Base-by-base conservation (phyloP, 1,139 yeast genomes). In the Ogataea hybrid region DNA sequence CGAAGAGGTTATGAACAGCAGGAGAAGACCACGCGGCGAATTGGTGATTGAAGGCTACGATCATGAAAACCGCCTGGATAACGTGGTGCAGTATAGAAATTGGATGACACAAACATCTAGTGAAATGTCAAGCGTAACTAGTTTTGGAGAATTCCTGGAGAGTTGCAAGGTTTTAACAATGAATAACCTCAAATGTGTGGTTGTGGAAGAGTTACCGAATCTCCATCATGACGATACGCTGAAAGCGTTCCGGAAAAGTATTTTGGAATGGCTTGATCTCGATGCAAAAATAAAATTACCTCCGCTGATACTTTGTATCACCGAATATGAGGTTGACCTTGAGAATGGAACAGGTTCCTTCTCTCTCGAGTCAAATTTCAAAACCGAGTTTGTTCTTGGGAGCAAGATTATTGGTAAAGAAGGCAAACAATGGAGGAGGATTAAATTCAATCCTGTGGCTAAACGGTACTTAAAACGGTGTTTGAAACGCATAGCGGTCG, bases 161-260 rank as follows among this genome's bases (percentile, higher is more conserved):
- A 75, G 73, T 49, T 81, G 77, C 60, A 68, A 65, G 41, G 48
- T 61, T 15, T 39, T 62, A 6, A 55, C 60, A 5, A 77, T 75
- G 2, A 51, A 60, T 3, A 73, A 77, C 45, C 53, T 70, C 33
- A 67, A 77, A 27, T 64, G 82, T 32, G 61, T 89, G 1, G 52
- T 92, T 3, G 69, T 90, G 1, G 97, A 92, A 56, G 97, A 92
- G 47, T 59, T 89, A 5, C 98, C 98, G 0, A 88, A 88, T 59
- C 67, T 89, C 1, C 79, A 81, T 53, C 88, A 86, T 58, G 61
- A 59, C 4, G 78, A 71, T 3, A 84, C 95, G 0, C 67, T 79
- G 39, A 43, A 47, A 4, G 60, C 62, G 11, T 89, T 89, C 53
- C 79, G 84, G 46, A 58, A 62, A 3, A 64, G 80, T 0, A 48